Evolutionary conservation across 345 rosid species (phyloP), one percentile per base, ranked within the genome.

Genomic region (Rhizophora apiculata): DNA sequence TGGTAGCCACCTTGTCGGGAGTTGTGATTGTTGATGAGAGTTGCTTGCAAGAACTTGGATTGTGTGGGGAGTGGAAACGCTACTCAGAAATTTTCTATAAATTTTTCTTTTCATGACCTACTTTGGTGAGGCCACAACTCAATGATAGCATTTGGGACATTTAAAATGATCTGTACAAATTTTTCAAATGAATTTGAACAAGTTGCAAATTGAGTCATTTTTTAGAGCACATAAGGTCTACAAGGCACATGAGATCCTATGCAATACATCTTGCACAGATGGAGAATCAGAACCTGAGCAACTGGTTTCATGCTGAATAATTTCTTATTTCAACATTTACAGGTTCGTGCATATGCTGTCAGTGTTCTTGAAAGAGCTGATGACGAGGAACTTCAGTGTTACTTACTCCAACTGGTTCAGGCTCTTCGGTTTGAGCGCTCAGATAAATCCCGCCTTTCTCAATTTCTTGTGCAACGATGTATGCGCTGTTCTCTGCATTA

Each of bases 341-440:
- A 95, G 99, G 99, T 95, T 66, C 96, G 97, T 77, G 99, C 97
- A 74, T 92, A 89, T 85, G 97, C 97, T 79, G 99, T 95, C 68
- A 85, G 93, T 74, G 93, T 95, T 78, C 96, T 94, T 76, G 97
- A 88, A 78, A 86, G 98, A 78, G 98, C 97, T 68, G 98, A 89
- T 79, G 98, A 95, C 79, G 99, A 89, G 76, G 99, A 95, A 74
- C 96, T 95, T 62, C 93, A 90, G 84, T 95, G 99, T 81, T 95
- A 95, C 85, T 82, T 95, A 77, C 96, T 95, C 81, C 98, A 95
- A 78, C 75, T 95, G 81, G 99, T 95, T 82, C 98, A 95, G 83
- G 99, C 99, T 76, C 98, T 95, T 74, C 89, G 93, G 65, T 95
- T 95, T 86, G 99, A 95, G 79, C 90, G 96, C 77, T 83, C 96